Conservation (phyloP, 495 filamentous ascomycete genomes). For the Pseudevernia furfuracea region DNA sequence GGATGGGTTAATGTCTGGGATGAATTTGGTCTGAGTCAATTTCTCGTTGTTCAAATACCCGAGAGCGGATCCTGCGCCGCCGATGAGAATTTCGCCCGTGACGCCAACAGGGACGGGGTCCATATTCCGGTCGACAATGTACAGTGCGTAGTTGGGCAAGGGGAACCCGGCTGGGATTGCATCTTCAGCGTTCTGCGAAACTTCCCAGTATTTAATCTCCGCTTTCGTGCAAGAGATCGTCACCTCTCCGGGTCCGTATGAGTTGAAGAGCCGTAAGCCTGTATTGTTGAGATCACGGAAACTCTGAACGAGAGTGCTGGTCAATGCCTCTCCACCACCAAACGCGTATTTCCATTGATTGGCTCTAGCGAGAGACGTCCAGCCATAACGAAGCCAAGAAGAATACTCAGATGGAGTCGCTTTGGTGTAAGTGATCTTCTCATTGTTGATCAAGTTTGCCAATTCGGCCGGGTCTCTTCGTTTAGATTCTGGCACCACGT, state of each 20-base stretch:
- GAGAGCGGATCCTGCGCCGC: slow-evolving; percentile 33
- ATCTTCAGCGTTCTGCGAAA: not conserved
- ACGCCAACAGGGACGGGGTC: slow-evolving; percentile 34
- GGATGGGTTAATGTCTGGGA: slow-evolving; percentile 29
- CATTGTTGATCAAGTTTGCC: slow-evolving; percentile 30
- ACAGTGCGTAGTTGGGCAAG: slow-evolving; percentile 28
- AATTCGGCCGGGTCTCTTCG: slow-evolving; percentile 33
- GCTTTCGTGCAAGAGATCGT: slow-evolving; percentile 26
- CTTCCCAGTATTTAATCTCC: slow-evolving; percentile 13
- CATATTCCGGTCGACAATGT: slow-evolving; percentile 38
- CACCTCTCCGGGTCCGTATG: slow-evolving; percentile 32
- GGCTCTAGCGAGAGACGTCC: not conserved
- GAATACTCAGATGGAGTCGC: slow-evolving; percentile 40
- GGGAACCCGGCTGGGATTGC: slow-evolving; percentile 14
- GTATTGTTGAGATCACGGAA: slow-evolving; percentile 18
- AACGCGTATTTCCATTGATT: slow-evolving; percentile 26
- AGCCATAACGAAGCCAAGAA: slow-evolving; percentile 31
- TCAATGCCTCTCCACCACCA: slow-evolving; percentile 29
- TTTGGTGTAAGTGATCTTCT: slow-evolving; percentile 34
- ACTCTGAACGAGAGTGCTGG: slow-evolving; percentile 16
- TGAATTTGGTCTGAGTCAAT: slow-evolving; percentile 32
- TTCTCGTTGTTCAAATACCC: slow-evolving; percentile 35
- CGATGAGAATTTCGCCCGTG: slow-evolving; percentile 39
- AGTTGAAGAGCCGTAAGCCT: slow-evolving; percentile 29
- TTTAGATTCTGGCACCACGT: slow-evolving; percentile 20